A percentile compares a stretch with the other conserved stretches of the same genome.
These are phyloP conservation scores for Amanita rubescens DNA, from an alignment of 768 basidiomycete species.

Conservation along the genomic window DNA sequence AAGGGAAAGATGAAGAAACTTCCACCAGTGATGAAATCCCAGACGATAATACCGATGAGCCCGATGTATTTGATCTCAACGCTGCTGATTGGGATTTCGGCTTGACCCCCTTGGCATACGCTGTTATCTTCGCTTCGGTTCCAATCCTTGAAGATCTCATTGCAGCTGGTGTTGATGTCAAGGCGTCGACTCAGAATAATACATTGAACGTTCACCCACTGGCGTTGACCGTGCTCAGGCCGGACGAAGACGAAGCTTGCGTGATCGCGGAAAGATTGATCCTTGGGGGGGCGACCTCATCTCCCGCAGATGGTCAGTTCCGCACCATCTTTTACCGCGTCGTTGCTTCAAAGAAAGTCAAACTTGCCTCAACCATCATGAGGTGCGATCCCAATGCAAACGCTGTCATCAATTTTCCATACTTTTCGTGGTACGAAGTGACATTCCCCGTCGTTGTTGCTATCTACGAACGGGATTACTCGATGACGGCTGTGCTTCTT, in stretches of 20 bases:
- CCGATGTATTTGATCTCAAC: conserved; percentile 51
- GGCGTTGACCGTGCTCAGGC: conserved; percentile 29
- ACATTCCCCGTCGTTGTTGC: conserved; percentile 2
- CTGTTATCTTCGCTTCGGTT: conserved; percentile 38
- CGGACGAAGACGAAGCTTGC: conserved; percentile 33
- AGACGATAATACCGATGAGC: conserved; percentile 40
- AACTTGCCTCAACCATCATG: conserved; percentile 33
- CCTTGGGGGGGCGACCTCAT: conserved; percentile 32
- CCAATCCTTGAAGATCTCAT: conserved; percentile 40
- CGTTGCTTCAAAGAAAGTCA: conserved; percentile 26
- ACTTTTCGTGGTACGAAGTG: neutral
- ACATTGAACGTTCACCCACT: conserved; percentile 28
- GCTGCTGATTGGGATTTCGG: conserved; percentile 52
- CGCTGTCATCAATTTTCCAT: conserved; percentile 1
- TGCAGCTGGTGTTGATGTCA: conserved; percentile 38
- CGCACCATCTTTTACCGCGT: conserved; percentile 35
- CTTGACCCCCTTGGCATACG: conserved; percentile 45
- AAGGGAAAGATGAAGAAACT: conserved; percentile 14
- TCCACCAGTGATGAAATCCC: conserved; percentile 28
- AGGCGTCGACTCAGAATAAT: conserved; percentile 24
- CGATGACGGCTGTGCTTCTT: conserved; percentile 1
- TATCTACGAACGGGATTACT: neutral
- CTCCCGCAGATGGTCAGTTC: conserved; percentile 30
- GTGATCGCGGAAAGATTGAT: conserved; percentile 34
- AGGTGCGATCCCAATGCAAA: conserved; percentile 31